A percentile compares a stretch with the other conserved stretches of the same genome.
Conservation (phyloP, 805 yeast genomes). For the Kluyveromyces dobzhanskii region DNA sequence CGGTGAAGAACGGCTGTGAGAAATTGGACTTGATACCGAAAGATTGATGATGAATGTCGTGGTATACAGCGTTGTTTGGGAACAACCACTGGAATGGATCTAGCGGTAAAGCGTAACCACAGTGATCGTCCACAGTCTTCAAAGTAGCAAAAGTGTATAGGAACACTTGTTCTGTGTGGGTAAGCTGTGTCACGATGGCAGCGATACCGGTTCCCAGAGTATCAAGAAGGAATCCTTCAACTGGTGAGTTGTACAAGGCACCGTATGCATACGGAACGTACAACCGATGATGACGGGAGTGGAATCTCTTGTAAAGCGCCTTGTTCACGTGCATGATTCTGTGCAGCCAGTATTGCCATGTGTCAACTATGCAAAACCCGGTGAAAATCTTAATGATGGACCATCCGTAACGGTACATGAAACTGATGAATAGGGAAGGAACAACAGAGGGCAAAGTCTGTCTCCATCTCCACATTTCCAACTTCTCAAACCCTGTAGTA, state of each 20-base stretch:
- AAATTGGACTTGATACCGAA: constrained; percentile 92
- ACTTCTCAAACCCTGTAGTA: constrained; percentile 42
- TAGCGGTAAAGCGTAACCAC: constrained; percentile 91
- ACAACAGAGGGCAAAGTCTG: constrained; percentile 25
- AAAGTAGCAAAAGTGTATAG: constrained; percentile 82
- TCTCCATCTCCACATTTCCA: constrained; percentile 39
- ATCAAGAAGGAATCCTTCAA: constrained; percentile 89
- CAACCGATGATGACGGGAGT: constrained; percentile 88
- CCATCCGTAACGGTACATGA: constrained; percentile 54
- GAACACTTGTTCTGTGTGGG: constrained; percentile 68
- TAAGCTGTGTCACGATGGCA: constrained; percentile 47
- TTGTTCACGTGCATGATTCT: constrained; percentile 81
- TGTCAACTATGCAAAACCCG: constrained; percentile 74
- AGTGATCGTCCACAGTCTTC: constrained; percentile 97
- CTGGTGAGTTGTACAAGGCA: constrained; percentile 88
- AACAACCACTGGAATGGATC: constrained; percentile 85
- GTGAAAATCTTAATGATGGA: constrained; percentile 46
- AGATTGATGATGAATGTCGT: constrained; percentile 94
- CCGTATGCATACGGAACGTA: constrained; percentile 97
- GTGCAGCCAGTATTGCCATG: constrained; percentile 94
- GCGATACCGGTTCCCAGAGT: constrained; percentile 90
- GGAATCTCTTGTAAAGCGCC: constrained; percentile 68
- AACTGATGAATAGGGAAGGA: constrained; percentile 42
- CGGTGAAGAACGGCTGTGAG: constrained; percentile 91
- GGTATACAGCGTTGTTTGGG: constrained; percentile 94